Base-by-base conservation (phyloP, 768 basidiomycete species). In the Asterophora lycoperdoides region DNA sequence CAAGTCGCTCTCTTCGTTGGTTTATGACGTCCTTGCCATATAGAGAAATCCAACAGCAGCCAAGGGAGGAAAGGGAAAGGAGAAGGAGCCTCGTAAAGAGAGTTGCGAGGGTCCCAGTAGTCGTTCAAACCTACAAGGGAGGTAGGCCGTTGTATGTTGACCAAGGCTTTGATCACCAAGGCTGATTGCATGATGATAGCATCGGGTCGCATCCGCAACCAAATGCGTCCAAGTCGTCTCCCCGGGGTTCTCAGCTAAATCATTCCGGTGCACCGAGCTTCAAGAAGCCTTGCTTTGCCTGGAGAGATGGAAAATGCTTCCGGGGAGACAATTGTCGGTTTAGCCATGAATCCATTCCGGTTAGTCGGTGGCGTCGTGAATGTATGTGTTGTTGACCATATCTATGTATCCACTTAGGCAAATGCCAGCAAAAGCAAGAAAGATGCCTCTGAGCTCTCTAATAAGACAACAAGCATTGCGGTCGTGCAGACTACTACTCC, bases 301-400 rank as follows among this genome's bases (percentile, higher is more conserved):
- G 48, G 48, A 49, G 37, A 34, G 42, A 19, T 34, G 48, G 48
- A 8, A 41, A 35, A 3, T 49, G 48, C 36, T 20, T 36, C 35
- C 48, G 48, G 18, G 48, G 48, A 9, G 28, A 32, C 10, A 34
- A 37, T 2, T 49, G 48, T 15, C 13, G n/a, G 28, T 49, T 35
- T 15, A 20, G 26, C 20, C 48, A 49, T n/a, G 48, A 42, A 14
- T 9, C 35, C 17, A 8, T 29, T 29, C 4, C 5, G 7, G 38
- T 40, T 13, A 8, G 30, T 33, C 32, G 30, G 14, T 23, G 3
- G 23, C 23, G 23, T 23, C 23, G 23, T 23, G 23, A 23, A 23
- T 23, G 6, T 23, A 3, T 23, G 23, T 23, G 6, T 23, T 6
- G 23, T 23, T 23, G 23, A 23, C 23, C 23, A 23, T 23, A 23